These are phyloP conservation scores for Hyphodiscus hymeniophilus DNA, from an alignment of 495 filamentous ascomycete genomes.

Conservation along the genomic window DNA sequence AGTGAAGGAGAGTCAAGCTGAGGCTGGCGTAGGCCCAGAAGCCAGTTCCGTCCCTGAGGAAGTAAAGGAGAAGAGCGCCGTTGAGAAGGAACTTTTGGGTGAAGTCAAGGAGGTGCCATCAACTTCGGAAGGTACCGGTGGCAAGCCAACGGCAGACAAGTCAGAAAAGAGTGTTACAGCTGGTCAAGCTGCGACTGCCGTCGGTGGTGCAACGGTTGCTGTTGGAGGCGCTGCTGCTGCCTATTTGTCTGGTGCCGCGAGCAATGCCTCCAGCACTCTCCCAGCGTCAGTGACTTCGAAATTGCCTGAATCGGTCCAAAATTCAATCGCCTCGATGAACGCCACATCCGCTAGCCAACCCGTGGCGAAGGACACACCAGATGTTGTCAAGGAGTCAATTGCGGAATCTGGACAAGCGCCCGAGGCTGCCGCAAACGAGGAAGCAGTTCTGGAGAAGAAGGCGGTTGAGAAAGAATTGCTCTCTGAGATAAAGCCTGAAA, in stretches of 20 bases:
- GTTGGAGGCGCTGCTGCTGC: constrained; percentile 35
- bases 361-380: constrained; percentile 51
- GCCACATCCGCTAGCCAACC: constrained; percentile 22
- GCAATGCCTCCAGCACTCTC: no score
- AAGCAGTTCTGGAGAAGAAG: constrained; percentile 70
- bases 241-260: constrained; percentile 11
- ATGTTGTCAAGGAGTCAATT: constrained; percentile 66
- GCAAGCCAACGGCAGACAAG: constrained; percentile 36
- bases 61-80: constrained; percentile 50
- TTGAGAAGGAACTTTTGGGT: constrained; percentile 52
- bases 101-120: constrained; percentile 48
- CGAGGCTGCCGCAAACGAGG: constrained; percentile 61
- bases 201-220: constrained; percentile 28
- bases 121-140: constrained; percentile 47
- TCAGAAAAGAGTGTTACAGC: constrained; percentile 33
- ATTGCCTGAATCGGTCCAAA: constrained; percentile 13
- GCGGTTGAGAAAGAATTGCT: constrained; percentile 61
- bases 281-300: constrained; percentile 7
- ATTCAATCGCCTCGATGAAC: constrained; percentile 12
- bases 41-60: constrained; percentile 48
- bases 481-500: constrained; percentile 37
- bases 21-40: constrained; percentile 49
- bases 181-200: constrained; percentile 32
- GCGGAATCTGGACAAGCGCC: constrained; percentile 52
- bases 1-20: constrained; percentile 58